Percentiles rank a stretch among this genome's conserved stretches.
These are phyloP conservation scores for Cardiospermum halicacabum DNA, from an alignment of 345 rosid genomes.

Conservation along the genomic window DNA sequence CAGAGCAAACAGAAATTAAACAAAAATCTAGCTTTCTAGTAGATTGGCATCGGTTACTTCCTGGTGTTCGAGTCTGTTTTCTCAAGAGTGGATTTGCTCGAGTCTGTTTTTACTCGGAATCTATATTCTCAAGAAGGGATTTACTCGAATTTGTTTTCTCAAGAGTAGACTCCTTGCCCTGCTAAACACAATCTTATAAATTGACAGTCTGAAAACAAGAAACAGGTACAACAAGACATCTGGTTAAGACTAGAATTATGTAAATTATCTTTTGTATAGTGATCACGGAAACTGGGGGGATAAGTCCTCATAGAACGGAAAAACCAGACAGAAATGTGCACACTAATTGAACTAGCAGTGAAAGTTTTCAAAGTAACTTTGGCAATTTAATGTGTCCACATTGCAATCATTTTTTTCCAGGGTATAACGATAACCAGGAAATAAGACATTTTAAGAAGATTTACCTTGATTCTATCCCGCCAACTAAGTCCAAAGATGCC, in stretches of 20 bases:
- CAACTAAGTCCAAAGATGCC: slow-evolving; percentile 70
- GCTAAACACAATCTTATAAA: slow-evolving; percentile 15
- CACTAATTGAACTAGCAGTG: background rate
- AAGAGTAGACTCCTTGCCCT: slow-evolving; percentile 27
- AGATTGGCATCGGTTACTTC: slow-evolving; percentile 23
- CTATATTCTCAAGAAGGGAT: slow-evolving; percentile 20
- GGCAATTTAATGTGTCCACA: background rate
- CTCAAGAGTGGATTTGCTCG: slow-evolving; percentile 17
- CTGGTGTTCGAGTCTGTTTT: slow-evolving; percentile 21
- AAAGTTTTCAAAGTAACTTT: background rate
- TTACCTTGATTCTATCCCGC: slow-evolving; percentile 84
- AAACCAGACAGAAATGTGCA: background rate
- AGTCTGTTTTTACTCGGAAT: too few species aligned
- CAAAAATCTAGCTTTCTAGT: background rate
- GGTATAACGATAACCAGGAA: slow-evolving; percentile 1
- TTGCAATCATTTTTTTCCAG: background rate
- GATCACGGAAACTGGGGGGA: background rate
- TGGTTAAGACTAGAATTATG: too few species aligned
- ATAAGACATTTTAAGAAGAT: slow-evolving; percentile 3
- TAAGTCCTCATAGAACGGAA: background rate
- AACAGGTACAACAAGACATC: background rate
- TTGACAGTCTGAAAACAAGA: background rate
- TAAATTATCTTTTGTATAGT: background rate
- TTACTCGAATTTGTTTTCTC: slow-evolving; percentile 35
- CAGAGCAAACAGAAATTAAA: background rate